A percentile compares a stretch with the other conserved stretches of the same genome.
phyloP scores from a whole-genome alignment of 805 yeast species.

The Metschnikowia lochheadii region DNA sequence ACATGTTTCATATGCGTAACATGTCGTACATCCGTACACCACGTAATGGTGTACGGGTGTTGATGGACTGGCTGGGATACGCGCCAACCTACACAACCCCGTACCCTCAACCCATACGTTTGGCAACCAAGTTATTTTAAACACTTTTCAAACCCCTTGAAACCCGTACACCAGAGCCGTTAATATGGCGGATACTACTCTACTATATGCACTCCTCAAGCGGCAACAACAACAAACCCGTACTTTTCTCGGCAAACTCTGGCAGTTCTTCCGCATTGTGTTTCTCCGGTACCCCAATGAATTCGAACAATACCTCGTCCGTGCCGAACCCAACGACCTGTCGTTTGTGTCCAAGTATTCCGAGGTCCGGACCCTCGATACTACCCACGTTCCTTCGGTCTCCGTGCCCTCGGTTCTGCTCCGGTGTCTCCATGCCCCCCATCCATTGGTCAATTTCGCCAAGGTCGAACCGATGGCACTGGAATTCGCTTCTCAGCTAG shows the following conservation, averaged over 20 bases:
- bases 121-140: too few species aligned
- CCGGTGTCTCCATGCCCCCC: slow-evolving; percentile 45
- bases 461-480: slow-evolving; percentile 13
- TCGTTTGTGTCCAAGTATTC: slow-evolving; percentile 49
- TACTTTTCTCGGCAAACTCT: slow-evolving; percentile 20
- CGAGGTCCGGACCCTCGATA: slow-evolving; percentile 34
- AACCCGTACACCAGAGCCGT: neutral
- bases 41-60: too few species aligned
- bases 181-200: slow-evolving; percentile 3
- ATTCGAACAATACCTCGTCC: slow-evolving; percentile 41
- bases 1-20: too few species aligned
- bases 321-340: slow-evolving; percentile 51
- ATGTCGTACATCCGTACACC: too few species aligned
- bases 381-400: slow-evolving; percentile 13
- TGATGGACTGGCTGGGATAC: too few species aligned
- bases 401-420: slow-evolving; percentile 33
- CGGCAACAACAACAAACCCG: slow-evolving; percentile 17
- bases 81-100: neutral
- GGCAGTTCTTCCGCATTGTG: slow-evolving; percentile 25
- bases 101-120: neutral
- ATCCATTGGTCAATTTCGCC: slow-evolving; percentile 37
- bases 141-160: too few species aligned
- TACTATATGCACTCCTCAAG: slow-evolving; percentile 6
- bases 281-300: slow-evolving; percentile 21
- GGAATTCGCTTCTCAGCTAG: slow-evolving; percentile 33